phyloP scores from a whole-genome alignment of 2,329 filamentous ascomycete genomes.

The Bisporella sp. region DNA sequence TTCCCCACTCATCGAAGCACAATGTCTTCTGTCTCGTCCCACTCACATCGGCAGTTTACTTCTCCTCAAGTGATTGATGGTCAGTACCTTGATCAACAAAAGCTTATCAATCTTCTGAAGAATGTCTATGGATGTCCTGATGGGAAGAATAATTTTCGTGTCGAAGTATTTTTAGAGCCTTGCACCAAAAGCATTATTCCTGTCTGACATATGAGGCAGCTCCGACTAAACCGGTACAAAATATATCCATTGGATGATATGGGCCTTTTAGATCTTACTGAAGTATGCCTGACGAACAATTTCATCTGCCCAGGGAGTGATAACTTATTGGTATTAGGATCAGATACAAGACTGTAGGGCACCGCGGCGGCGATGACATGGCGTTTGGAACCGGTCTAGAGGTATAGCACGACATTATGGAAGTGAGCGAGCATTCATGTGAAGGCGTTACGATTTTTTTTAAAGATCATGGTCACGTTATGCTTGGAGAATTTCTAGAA shows the following conservation, averaged over 20 bases:
- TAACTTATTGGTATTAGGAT: constrained; percentile 5
- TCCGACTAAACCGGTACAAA: constrained; percentile 17
- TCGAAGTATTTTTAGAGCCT: constrained; percentile 9
- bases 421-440: too few relatives aligned
- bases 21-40: too few relatives aligned
- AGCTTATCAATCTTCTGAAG: constrained; percentile 12
- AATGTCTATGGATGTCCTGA: constrained; percentile 14
- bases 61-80: constrained; percentile 14
- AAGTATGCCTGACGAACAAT: constrained; percentile 3
- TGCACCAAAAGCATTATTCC: not conserved
- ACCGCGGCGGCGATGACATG: constrained; percentile 4
- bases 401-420: too few relatives aligned
- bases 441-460: too few relatives aligned
- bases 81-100: constrained; percentile 14
- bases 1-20: too few relatives aligned
- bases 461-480: too few relatives aligned
- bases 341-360: constrained; percentile 14
- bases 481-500: too few relatives aligned
- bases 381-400: too few relatives aligned
- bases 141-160: constrained; percentile 16
- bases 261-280: constrained; percentile 4
- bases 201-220: constrained; percentile 1
- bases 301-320: not conserved
- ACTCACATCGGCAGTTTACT: too few relatives aligned
- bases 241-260: constrained; percentile 13